A percentile compares a stretch with the other conserved stretches of the same genome.
These are phyloP conservation scores for Triangularia setosa DNA, from an alignment of 2,329 filamentous ascomycete species.

Conservation along the genomic window DNA sequence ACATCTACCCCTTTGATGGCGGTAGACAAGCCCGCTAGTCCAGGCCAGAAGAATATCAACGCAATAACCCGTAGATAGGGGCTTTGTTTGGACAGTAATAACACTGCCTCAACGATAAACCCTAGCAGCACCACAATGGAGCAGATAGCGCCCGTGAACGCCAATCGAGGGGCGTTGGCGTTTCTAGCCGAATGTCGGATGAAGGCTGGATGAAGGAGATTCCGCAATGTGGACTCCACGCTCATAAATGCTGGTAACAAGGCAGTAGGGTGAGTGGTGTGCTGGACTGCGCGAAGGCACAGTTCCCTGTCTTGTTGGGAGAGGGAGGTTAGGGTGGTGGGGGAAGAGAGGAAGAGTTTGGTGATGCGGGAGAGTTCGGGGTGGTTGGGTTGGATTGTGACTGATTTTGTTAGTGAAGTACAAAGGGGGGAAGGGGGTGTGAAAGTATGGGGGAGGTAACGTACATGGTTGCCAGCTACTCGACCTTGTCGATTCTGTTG, in stretches of 20 bases:
- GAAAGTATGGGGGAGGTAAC: slow-evolving; percentile 1
- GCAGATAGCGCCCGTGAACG: slow-evolving; percentile 29
- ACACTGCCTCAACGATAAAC: slow-evolving; percentile 29
- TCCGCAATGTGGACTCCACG: slow-evolving; percentile 35
- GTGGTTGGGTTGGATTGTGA: slow-evolving; percentile 39
- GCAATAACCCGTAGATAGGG: slow-evolving; percentile 30
- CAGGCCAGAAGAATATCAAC: slow-evolving; percentile 34
- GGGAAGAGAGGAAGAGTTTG: slow-evolving; percentile 38
- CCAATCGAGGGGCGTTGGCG: slow-evolving; percentile 33
- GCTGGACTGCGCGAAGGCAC: slow-evolving; percentile 38
- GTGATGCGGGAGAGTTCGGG: slow-evolving; percentile 36
- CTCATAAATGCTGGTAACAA: slow-evolving; percentile 37
- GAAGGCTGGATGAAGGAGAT: slow-evolving; percentile 28
- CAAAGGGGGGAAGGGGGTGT: background rate
- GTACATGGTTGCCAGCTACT: background rate
- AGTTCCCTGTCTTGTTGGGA: slow-evolving; percentile 35
- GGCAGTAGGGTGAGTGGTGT: slow-evolving; percentile 44
- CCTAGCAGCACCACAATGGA: slow-evolving; percentile 25
- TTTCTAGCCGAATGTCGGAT: slow-evolving; percentile 40
- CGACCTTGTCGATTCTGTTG: background rate
- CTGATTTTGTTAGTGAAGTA: slow-evolving; percentile 9
- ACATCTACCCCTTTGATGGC: slow-evolving; percentile 35
- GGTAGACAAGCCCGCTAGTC: slow-evolving; percentile 33
- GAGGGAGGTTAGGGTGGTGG: slow-evolving; percentile 37
- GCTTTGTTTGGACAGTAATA: slow-evolving; percentile 31